These are phyloP conservation scores for Aureobasidium musti DNA, from an alignment of 2,329 filamentous ascomycete genomes.

Conservation along the genomic window DNA sequence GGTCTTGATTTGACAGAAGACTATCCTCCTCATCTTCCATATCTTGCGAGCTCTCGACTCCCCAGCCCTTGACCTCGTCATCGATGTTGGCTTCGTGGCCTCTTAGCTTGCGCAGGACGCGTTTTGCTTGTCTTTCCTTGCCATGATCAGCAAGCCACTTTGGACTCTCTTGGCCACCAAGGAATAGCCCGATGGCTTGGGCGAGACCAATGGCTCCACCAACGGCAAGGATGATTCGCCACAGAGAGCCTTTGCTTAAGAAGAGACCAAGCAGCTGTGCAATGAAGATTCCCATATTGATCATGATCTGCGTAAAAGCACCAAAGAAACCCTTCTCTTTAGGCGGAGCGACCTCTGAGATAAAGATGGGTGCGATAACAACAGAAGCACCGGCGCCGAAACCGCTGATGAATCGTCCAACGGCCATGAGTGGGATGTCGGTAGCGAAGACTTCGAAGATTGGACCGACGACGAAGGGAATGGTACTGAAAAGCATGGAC, in stretches of 20 bases:
- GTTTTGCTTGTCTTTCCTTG: constrained; percentile 62
- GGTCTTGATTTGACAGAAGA: constrained; percentile 56
- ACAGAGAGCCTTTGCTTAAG: constrained; percentile 73
- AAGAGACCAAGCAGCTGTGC: constrained; percentile 87
- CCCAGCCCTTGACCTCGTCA: constrained; percentile 65
- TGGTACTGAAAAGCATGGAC: constrained; percentile 73
- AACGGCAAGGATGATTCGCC: constrained; percentile 78
- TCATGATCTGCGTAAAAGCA: constrained; percentile 85
- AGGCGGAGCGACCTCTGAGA: constrained; percentile 84
- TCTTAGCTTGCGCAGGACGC: constrained; percentile 72
- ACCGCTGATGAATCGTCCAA: constrained; percentile 78
- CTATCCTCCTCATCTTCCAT: constrained; percentile 67
- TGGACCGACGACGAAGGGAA: constrained; percentile 76
- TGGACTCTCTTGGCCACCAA: constrained; percentile 80
- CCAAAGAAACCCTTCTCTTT: constrained; percentile 66
- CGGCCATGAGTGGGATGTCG: constrained; percentile 65
- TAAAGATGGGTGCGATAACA: constrained; percentile 91
- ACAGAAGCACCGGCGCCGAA: constrained; percentile 84
- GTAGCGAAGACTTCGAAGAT: constrained; percentile 71
- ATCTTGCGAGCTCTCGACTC: constrained; percentile 38
- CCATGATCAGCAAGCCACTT: constrained; percentile 76
- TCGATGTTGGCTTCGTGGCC: constrained; percentile 68
- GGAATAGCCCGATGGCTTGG: constrained; percentile 69
- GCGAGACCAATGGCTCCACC: constrained; percentile 68
- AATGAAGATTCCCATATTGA: constrained; percentile 80